Evolutionary conservation across 2,329 filamentous ascomycete species (phyloP).

Genomic region (Aspergillus fischeri): DNA sequence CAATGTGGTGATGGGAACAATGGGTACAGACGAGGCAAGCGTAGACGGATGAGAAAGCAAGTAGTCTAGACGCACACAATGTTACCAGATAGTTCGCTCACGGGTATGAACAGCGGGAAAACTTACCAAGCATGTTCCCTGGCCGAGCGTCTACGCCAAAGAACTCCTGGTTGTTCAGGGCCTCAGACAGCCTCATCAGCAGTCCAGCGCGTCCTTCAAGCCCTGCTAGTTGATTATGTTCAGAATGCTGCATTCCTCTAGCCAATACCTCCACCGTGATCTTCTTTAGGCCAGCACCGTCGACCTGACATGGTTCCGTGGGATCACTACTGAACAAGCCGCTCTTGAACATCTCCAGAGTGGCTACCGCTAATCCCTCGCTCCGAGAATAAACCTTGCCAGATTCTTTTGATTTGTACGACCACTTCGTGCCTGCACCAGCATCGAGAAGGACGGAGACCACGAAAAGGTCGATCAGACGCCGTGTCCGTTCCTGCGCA

Average conservation of each 20-base stretch:
- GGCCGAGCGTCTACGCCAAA: constrained; percentile 82
- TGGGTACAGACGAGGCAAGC: constrained; percentile 80
- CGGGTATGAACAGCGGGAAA: not conserved
- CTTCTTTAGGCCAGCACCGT: constrained; percentile 71
- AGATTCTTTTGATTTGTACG: constrained; percentile 87
- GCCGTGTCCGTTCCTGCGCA: constrained; percentile 49
- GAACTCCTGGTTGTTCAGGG: constrained; percentile 73
- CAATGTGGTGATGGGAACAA: constrained; percentile 79
- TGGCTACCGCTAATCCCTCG: constrained; percentile 77
- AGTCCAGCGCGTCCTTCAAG: constrained; percentile 79
- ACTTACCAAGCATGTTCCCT: constrained; percentile 85
- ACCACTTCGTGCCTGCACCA: constrained; percentile 85
- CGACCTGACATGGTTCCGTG: constrained; percentile 80
- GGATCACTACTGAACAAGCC: constrained; percentile 83
- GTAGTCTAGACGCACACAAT: constrained; percentile 60
- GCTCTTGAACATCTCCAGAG: constrained; percentile 87
- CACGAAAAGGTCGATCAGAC: constrained; percentile 59
- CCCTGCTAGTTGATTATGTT: constrained; percentile 76
- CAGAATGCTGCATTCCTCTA: constrained; percentile 77
- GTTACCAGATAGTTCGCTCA: constrained; percentile 1
- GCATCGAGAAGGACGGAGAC: constrained; percentile 61
- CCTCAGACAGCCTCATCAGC: constrained; percentile 68
- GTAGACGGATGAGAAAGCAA: constrained; percentile 89
- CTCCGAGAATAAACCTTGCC: constrained; percentile 77
- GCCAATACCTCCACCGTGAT: constrained; percentile 72